Evolutionary conservation across 768 basidiomycete genomes (phyloP).

Genomic region (Hebeloma cylindrosporum): DNA sequence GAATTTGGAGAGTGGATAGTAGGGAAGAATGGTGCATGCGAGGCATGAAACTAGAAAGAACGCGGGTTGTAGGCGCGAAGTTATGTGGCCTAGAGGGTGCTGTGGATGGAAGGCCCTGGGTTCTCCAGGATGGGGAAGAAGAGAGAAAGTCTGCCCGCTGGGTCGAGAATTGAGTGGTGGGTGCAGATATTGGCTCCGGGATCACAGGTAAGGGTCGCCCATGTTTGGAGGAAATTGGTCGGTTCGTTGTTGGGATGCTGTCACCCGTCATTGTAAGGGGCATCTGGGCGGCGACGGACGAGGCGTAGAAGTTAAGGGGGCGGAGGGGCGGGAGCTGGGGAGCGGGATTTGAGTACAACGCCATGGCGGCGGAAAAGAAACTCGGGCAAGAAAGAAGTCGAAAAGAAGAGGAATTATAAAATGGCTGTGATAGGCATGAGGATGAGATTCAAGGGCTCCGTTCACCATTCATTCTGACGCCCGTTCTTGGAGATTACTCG

Average conservation of each 20-base stretch:
- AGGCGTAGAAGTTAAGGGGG: no score
- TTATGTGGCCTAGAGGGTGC: conserved; percentile 1
- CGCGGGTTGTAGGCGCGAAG: conserved; percentile 13
- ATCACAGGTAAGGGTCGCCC: conserved; percentile 12
- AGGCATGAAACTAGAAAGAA: conserved; percentile 20
- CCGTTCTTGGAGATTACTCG: conserved; percentile 6
- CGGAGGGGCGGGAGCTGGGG: no score
- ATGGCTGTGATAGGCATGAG: background rate
- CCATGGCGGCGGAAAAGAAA: no score
- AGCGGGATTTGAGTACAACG: no score
- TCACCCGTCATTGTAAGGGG: no score
- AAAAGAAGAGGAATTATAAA: no score
- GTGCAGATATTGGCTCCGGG: conserved; percentile 13
- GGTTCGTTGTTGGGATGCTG: no score
- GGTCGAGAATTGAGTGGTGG: no score
- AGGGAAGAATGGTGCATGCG: conserved; percentile 12
- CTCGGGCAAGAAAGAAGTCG: no score
- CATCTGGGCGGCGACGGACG: no score
- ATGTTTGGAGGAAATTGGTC: no score
- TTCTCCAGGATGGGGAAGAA: conserved; percentile 1
- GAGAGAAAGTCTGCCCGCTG: background rate
- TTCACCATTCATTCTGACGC: conserved; percentile 4
- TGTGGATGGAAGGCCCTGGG: conserved; percentile 8
- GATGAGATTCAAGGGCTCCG: background rate
- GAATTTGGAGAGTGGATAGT: conserved; percentile 18